Base-by-base conservation (phyloP, 768 basidiomycete genomes). In the Serendipita sp. region DNA sequence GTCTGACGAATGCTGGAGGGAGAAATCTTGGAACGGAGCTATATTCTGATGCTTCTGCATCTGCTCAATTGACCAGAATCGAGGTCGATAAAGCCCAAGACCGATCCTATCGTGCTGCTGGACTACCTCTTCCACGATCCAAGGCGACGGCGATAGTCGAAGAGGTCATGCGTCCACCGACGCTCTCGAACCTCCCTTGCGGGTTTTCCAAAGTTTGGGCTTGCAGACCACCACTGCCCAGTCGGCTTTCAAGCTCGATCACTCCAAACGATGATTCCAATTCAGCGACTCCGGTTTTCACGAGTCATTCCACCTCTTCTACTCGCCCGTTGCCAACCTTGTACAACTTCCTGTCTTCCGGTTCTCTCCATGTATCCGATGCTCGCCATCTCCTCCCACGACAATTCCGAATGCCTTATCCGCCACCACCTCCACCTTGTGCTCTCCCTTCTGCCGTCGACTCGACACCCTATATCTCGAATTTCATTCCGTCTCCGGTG, bases 351-450 rank as follows among this genome's bases (percentile, higher is more conserved):
- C 18, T 1, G 7, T 51, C 48, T 2, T 51, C 24, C 32, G 56
- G 35, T 38, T 60, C 56, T 10, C 56, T 60, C 56, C 56, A 60
- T n/a, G 24, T 35, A 28, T 38, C 10, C 16, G 56, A 60, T 3
- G 35, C 56, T 4, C 56, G 56, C 16, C 56, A 60, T 38, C 56
- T 60, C 56, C 56, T 60, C 56, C 56, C 28, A 37, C 18, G 56
- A n/a, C 28, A 60, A 32, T 38, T 32, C 35, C 56, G 56, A 24
- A 60, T 60, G 28, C 16, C 56, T 10, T 60, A 28, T 35, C 56
- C 56, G 11, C 56, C 56, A 4, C 56, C 56, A 10, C 56, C 56
- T 10, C 28, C 56, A 18, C 56, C 56, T 10, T 60, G 24, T 10
- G 24, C 56, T n/a, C 38, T 41, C 2, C 38, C 38, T 5, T 41